Conservation (phyloP, 1,284 basidiomycete genomes). For the Phylloporus gajari region DNA sequence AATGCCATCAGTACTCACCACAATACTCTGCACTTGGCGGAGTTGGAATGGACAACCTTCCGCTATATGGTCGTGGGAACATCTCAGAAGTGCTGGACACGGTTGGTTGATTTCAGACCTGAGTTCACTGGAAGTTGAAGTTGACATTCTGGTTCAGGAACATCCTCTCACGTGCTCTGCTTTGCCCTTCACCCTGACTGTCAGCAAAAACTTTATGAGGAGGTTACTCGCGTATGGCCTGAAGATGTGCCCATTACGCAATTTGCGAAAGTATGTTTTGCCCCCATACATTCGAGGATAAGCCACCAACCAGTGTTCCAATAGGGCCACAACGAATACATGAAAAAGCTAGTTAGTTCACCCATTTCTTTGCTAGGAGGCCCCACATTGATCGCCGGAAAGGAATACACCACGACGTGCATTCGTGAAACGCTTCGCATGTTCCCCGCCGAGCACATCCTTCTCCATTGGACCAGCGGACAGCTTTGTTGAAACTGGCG, state of each 20-base stretch:
- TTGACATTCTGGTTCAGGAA: conserved; percentile 46
- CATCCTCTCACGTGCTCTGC: conserved; percentile 55
- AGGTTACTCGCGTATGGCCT: conserved; percentile 50
- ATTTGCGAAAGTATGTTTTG: conserved; percentile 24
- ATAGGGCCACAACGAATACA: conserved; percentile 50
- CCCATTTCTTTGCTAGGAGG: not conserved
- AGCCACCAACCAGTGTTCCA: not conserved
- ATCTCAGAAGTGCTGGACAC: too few relatives aligned
- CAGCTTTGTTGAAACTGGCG: conserved; percentile 40
- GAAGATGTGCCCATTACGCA: conserved; percentile 36
- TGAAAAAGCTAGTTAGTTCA: conserved; percentile 46
- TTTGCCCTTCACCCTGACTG: conserved; percentile 59
- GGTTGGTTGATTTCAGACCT: conserved; percentile 22
- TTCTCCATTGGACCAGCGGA: conserved; percentile 45
- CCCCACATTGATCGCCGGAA: not conserved
- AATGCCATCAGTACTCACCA: conserved; percentile 71
- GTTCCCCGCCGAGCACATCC: conserved; percentile 46
- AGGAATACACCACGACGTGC: conserved; percentile 55
- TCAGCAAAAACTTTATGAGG: conserved; percentile 55
- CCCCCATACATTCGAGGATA: not conserved
- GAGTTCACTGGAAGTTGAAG: not conserved
- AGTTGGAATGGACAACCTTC: too few relatives aligned
- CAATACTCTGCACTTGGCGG: too few relatives aligned
- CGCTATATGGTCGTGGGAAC: too few relatives aligned
- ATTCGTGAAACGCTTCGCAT: conserved; percentile 57